These are phyloP conservation scores for Iris pallida DNA, from an alignment of 116 monocot genomes.

Conservation along the genomic window DNA sequence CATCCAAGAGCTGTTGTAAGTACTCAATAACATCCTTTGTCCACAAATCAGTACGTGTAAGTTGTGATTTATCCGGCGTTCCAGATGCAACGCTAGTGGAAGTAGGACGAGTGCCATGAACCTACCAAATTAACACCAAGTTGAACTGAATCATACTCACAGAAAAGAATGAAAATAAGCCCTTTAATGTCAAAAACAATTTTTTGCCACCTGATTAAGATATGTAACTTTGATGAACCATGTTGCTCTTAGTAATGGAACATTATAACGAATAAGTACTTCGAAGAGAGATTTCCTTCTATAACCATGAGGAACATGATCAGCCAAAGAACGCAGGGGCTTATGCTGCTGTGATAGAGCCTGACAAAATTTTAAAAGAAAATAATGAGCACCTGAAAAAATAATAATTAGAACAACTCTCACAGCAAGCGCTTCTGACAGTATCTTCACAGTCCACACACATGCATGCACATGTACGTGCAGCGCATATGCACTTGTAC, in stretches of 20 bases:
- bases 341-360: conserved; percentile 83
- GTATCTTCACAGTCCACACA: too few species aligned
- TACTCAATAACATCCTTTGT: conserved; percentile 90
- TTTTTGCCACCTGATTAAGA: conserved; percentile 81
- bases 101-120: conserved; percentile 30
- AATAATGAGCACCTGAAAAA: not conserved
- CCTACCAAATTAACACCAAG: not conserved
- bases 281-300: conserved; percentile 91
- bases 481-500: too few species aligned
- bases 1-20: conserved; percentile 81
- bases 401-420: too few species aligned
- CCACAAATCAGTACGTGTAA: conserved; percentile 68
- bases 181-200: not conserved
- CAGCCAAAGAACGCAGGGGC: conserved; percentile 71
- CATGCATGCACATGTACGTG: too few species aligned
- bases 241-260: conserved; percentile 85
- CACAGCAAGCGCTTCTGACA: too few species aligned
- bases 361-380: conserved; percentile 25
- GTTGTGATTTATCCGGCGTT: conserved; percentile 71
- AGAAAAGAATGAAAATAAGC: not conserved
- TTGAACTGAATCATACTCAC: not conserved
- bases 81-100: conserved; percentile 44
- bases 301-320: conserved; percentile 96
- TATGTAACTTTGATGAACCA: conserved; percentile 99
- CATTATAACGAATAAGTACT: conserved; percentile 79